Evolutionary conservation across 2,329 filamentous ascomycete species (phyloP), one percentile per base, ranked within the genome.

Genomic region (Venturia aucupariae): DNA sequence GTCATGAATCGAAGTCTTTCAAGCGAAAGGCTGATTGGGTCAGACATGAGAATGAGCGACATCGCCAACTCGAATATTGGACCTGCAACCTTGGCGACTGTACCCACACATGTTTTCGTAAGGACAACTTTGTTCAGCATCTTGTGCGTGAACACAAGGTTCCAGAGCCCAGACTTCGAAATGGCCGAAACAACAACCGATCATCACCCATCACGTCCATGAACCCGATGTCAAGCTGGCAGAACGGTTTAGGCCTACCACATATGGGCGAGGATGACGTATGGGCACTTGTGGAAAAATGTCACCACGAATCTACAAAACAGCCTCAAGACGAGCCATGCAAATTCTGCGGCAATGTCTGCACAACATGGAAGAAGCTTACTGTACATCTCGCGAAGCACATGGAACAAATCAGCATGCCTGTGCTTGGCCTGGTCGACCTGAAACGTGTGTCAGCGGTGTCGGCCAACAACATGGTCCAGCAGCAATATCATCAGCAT

Each of bases 21-120:
- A 96, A 96, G 76, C 85, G 92, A 60, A 97, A 96, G 76, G 92
- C 92, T 17, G 92, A 97, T 73, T 97, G 92, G 92, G 91, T 96
- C 27, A 85, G 92, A 38, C 92, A 97, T 71, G 92, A 96, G 73
- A 96, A 93, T 69, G 92, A 97, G 75, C 86, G 89, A 32, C 92
- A 97, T 73, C 85, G 92, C 30, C 90, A 95, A 68, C 79, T 96
- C 2, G 92, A 96, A 71, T 94, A 90, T 86, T 97, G 92, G 92
- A 86, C 83, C 6, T 97, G 92, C 72, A 86, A 90, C 66, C 84
- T 92, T 24, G 83, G 87, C 4, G 91, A 93, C 67, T 96, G 92
- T 74, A 82, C 80, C 10, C 92, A 96, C 72, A 84, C 81, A 3
- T 96, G 92, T 77, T 95, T 88, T 74, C 86, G 92, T 38, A 90